A percentile compares a stretch with the other conserved stretches of the same genome.
phyloP scores from a whole-genome alignment of 1,284 basidiomycete genomes.

The Fomitopsis pinicola region DNA sequence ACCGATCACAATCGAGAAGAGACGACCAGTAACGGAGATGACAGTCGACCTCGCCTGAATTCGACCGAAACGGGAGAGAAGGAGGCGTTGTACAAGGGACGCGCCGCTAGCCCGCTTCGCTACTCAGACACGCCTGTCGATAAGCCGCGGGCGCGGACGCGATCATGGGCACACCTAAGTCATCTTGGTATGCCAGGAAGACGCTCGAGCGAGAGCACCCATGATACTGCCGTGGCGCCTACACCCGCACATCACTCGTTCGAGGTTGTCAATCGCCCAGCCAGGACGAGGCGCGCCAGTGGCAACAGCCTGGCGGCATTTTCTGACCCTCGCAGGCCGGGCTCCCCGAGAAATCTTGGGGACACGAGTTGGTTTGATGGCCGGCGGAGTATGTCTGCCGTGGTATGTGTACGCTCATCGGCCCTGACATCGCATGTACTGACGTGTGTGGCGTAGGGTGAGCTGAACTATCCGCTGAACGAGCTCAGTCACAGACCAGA shows the following conservation, averaged over 20 bases:
- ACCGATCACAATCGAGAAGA: slow-evolving; percentile 7
- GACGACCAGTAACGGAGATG: slow-evolving; percentile 1
- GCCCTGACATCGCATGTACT: slow-evolving; percentile 7
- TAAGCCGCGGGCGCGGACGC: slow-evolving; percentile 15
- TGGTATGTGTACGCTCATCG: slow-evolving; percentile 43
- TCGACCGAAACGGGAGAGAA: slow-evolving; percentile 49
- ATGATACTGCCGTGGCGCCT: slow-evolving; percentile 17
- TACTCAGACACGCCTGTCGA: slow-evolving; percentile 4
- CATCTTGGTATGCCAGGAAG: slow-evolving; percentile 20
- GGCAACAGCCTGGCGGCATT: slow-evolving; percentile 41
- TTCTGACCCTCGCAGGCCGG: slow-evolving; percentile 35
- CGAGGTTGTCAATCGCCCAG: slow-evolving; percentile 68
- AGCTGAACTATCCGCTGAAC: slow-evolving; percentile 58
- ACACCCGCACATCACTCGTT: slow-evolving; percentile 45
- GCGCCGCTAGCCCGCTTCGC: slow-evolving; percentile 20
- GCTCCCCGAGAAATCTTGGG: slow-evolving; percentile 48
- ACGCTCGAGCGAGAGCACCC: slow-evolving; percentile 24
- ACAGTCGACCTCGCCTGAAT: slow-evolving; percentile 25
- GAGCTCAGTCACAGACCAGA: slow-evolving; percentile 39
- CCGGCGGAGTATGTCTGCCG: slow-evolving; percentile 60
- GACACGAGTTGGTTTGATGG: slow-evolving; percentile 74
- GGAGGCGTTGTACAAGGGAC: slow-evolving; percentile 28
- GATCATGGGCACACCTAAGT: slow-evolving; percentile 22
- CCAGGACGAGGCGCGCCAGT: slow-evolving; percentile 42
- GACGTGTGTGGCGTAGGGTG: slow-evolving; percentile 42